Evolutionary conservation across 768 basidiomycete species (phyloP).

Genomic region (Arthromyces matolae): DNA sequence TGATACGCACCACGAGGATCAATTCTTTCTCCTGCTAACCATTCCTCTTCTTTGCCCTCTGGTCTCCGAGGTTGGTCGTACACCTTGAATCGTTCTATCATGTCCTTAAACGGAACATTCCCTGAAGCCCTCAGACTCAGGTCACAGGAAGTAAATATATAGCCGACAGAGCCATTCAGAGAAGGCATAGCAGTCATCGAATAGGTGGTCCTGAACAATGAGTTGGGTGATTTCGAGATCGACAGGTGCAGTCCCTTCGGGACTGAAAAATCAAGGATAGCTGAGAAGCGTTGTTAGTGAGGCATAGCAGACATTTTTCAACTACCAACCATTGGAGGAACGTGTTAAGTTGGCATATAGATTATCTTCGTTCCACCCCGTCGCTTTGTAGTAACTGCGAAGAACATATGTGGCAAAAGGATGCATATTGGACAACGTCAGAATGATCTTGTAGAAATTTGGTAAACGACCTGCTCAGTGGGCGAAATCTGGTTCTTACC

Average conservation of each 20-base stretch:
- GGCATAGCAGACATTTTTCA: neutral
- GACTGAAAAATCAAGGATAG: constrained; percentile 88
- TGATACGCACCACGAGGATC: constrained; percentile 62
- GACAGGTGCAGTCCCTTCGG: constrained; percentile 78
- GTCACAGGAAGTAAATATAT: constrained; percentile 88
- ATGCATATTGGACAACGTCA: constrained; percentile 74
- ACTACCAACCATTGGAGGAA: constrained; percentile 71
- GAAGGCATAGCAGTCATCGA: constrained; percentile 92
- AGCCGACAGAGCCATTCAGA: constrained; percentile 87
- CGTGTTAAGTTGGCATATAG: constrained; percentile 86
- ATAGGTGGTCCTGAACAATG: constrained; percentile 85
- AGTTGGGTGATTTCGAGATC: constrained; percentile 85
- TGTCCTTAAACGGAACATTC: constrained; percentile 78
- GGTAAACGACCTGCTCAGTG: neutral
- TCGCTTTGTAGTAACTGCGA: constrained; percentile 85
- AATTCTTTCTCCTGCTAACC: constrained; percentile 75
- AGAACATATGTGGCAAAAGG: constrained; percentile 87
- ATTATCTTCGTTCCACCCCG: constrained; percentile 97
- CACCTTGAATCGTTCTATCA: constrained; percentile 84
- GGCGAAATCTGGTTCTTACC: too few relatives aligned
- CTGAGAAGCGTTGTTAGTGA: constrained; percentile 37
- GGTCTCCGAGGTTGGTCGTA: constrained; percentile 80
- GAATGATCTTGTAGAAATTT: too few relatives aligned
- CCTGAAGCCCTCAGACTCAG: constrained; percentile 68
- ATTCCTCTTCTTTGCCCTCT: constrained; percentile 74